Base-by-base conservation (phyloP, 2,329 filamentous ascomycete species). In the Aspergillus carbonarius region DNA sequence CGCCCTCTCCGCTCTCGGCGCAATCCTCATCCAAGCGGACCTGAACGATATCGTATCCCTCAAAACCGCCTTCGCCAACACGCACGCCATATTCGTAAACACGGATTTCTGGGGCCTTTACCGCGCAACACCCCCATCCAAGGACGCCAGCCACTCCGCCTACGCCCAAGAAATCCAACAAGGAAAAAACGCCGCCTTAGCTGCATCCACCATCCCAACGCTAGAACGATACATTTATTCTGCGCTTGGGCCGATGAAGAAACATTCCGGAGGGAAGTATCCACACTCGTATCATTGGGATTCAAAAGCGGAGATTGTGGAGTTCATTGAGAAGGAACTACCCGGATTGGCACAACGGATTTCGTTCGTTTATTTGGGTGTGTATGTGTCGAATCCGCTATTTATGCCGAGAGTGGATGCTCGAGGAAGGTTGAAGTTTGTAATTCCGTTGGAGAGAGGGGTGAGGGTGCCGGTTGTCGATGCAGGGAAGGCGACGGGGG, bases 101-200 rank as follows among this genome's bases (percentile, higher is more conserved):
- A 67, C 73, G 25, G 78, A 85, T 61, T 85, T 82, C 70, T 85
- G 80, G 79, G 78, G 80, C 54, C 75, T 78, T 1, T 83, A 83
- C 60, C 78, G 75, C 5, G 77, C 73, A 56, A 60, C 44, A 0
- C 12, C 18, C 18, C 20, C 17, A 6, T 20, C 46, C 4, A 7
- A 13, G 7, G 34, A 59, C 8, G 51, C 44, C 1, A 63, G 59
- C 35, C 37, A 23, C 34, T 46, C 57, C 4, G 79, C 79, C 0
- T 82, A 81, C 60, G 73, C 82, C 0, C 69, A 79, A 2, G 84
- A 86, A 69, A 67, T 78, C 7, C 72, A 73, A 13, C 80, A 85
- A 54, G 83, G 83, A 0, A 79, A 76, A 60, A 86, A 86, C 59
- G 82, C 86, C 30, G 81, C 77, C 3, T 79, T 84, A 60, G 83